Base-by-base conservation (phyloP, 176 grass and related monocot species). In the Dactylis glomerata region DNA sequence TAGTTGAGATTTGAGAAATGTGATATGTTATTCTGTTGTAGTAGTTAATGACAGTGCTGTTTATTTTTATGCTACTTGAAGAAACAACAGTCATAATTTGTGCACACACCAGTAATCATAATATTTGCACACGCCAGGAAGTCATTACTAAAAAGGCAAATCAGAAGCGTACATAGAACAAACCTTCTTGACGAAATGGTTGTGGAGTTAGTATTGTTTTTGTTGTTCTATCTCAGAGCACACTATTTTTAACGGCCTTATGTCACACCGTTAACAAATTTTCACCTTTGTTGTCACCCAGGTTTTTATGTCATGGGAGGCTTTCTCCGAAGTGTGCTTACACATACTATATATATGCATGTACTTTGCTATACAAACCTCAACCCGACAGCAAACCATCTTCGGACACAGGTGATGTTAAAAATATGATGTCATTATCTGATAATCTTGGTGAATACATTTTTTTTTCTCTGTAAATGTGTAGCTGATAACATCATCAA, bases 321-420 rank as follows among this genome's bases (percentile, higher is more conserved):
- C 91, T 98, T 63, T 89, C 93, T 63, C 86, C 76, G 19, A 88
- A 95, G 83, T 98, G 96, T 90, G 87, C 55, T 37, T 92, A 83
- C 68, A 77, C 96, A 8, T 54, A 54, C 19, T 54, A 54, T 22
- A 8, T 54, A 54, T n/a, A n/a, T 54, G 51, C 19, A 54, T 54
- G 51, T 54, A 54, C 51, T 54, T 54, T n/a, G 51, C 51, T 54
- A 22, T 54, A 54, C 51, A 54, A 52, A 6, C 17, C 5, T 52
- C 17, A 20, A 6, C 5, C 49, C 5, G 49, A 20, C 14, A 20
- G 15, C 5, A 6, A 52, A 52, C 17, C 17, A 52, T 52, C 17
- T 52, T 52, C 17, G 1, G 49, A 20, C 5, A 52, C 5, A 19
- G 49, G 6, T 51, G 49, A 51, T 20, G 49, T 52, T 52, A 17